Evolutionary conservation across 2,329 filamentous ascomycete species (phyloP).

Genomic region (Colletotrichum liaoningense): DNA sequence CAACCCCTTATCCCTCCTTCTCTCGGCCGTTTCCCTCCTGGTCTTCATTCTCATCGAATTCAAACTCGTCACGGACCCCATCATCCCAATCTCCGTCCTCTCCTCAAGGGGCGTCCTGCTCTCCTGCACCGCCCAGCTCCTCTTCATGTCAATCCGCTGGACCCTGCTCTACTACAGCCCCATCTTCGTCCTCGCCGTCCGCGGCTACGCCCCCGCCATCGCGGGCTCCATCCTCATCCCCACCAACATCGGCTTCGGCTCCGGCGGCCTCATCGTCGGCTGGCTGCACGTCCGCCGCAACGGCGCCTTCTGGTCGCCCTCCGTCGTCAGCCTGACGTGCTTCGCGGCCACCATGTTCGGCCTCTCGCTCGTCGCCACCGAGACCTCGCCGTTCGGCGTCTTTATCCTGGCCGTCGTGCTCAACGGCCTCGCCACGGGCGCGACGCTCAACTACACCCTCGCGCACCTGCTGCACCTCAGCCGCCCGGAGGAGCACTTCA

Average conservation of each 20-base stretch:
- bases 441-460: conserved; percentile 82
- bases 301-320: conserved; percentile 78
- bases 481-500: conserved; percentile 73
- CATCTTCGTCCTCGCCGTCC: conserved; percentile 82
- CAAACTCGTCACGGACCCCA: conserved; percentile 72
- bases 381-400: conserved; percentile 58
- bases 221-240: conserved; percentile 83
- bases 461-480: conserved; percentile 83
- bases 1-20: conserved; percentile 66
- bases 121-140: conserved; percentile 79
- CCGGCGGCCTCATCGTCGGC: conserved; percentile 79
- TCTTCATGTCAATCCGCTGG: conserved; percentile 86
- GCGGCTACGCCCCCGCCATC: conserved; percentile 74
- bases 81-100: conserved; percentile 79
- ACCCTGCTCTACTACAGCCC: conserved; percentile 84
- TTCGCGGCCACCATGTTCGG: conserved; percentile 71
- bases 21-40: conserved; percentile 64
- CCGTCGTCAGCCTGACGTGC: conserved; percentile 67
- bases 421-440: conserved; percentile 80
- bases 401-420: conserved; percentile 73
- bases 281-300: conserved; percentile 79
- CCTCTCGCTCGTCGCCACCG: conserved; percentile 66
- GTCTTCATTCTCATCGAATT: conserved; percentile 74
- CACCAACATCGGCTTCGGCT: conserved; percentile 83
- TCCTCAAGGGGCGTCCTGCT: conserved; percentile 77